Evolutionary conservation across 805 yeast genomes (phyloP), one percentile per base, ranked within the genome.

Genomic region (Maudiozyma turicensis): DNA sequence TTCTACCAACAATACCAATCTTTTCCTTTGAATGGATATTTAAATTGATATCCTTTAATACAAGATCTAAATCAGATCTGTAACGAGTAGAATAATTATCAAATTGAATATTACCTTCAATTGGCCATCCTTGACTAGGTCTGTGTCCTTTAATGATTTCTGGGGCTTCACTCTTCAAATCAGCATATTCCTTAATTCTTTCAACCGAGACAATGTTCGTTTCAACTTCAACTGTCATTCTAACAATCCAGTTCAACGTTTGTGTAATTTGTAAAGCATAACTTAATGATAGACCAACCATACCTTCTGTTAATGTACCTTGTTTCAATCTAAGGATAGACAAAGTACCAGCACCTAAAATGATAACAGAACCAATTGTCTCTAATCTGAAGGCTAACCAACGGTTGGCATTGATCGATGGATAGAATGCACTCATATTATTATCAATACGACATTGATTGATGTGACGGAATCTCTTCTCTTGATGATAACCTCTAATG

Each of bases 151-250:
- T 81, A 48, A 84, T 71, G 28, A 81, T 64, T 48, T 74, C 80
- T 1, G 93, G 87, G 7, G 97, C 98, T 71, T 93, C 99, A n/a
- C 89, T 73, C 38, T 71, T 70, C 52, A 93, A 72, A n/a, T 70
- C 66, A 37, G 95, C 78, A 66, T 90, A 91, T 66, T 91, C 99
- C 67, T 86, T 74, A 48, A 91, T 82, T 70, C 99, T 82, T 72
- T 91, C 99, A 43, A 95, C 96, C 15, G 95, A 86, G 38, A 93
- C 99, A 70, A 93, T 90, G 67, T 89, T 91, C 10, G 97, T 89
- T 68, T 93, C 99, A 43, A 93, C 96, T 59, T 93, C 99, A 42
- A 93, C 99, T 0, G 97, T 87, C 98, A 90, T 91, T 70, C 99
- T 79, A 32, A 93, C 98, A 68, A 93, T 88, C 97, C 97, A 91